A percentile compares a stretch with the other conserved stretches of the same genome.
Conservation (phyloP, 2,329 filamentous ascomycete species). For the Botrytis tulipae region DNA sequence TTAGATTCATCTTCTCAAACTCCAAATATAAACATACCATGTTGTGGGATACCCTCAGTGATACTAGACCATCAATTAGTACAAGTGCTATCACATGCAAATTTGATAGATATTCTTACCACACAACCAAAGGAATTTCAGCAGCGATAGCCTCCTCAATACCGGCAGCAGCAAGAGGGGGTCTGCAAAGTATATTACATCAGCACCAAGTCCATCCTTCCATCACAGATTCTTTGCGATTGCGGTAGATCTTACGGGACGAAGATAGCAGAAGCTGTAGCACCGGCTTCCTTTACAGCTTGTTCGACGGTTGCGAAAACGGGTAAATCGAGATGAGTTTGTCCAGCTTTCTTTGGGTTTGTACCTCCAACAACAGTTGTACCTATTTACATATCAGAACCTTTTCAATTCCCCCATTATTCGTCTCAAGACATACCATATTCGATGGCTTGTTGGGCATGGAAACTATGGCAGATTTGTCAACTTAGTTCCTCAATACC, state of each 20-base stretch:
- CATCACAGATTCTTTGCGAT: conserved; percentile 14
- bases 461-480: conserved; percentile 66
- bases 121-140: conserved; percentile 92
- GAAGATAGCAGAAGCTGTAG: conserved; percentile 91
- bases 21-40: conserved; percentile 59
- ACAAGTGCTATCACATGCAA: conserved; percentile 25
- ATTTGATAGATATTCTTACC: conserved; percentile 46
- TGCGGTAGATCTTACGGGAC: conserved; percentile 64
- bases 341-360: conserved; percentile 97
- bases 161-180: conserved; percentile 85
- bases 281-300: conserved; percentile 85
- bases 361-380: conserved; percentile 98
- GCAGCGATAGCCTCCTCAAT: conserved; percentile 95
- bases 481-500: conserved; percentile 26
- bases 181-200: conserved; percentile 52
- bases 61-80: conserved; percentile 51
- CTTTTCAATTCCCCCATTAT: conserved; percentile 27
- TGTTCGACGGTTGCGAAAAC: conserved; percentile 90
- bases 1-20: conserved; percentile 26
- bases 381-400: conserved; percentile 52
- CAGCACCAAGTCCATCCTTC: conserved; percentile 20
- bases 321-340: conserved; percentile 82
- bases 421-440: conserved; percentile 66
- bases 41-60: conserved; percentile 96
- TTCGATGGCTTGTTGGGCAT: conserved; percentile 95